Conservation (phyloP, 2,329 filamentous ascomycete genomes). For the Pseudopithomyces chartarum region DNA sequence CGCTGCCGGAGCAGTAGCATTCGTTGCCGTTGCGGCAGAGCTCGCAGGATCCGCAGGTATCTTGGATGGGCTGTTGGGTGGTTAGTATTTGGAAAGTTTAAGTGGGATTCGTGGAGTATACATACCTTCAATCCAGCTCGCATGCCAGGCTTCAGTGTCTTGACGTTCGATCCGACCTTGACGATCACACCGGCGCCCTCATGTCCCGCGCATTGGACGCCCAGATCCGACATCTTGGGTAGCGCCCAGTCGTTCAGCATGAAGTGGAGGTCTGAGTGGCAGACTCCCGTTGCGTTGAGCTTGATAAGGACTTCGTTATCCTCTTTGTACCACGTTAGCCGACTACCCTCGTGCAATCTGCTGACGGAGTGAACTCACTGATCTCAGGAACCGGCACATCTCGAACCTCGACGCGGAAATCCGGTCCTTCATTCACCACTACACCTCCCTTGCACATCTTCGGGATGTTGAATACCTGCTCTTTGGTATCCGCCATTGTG, state of each 20-base stretch:
- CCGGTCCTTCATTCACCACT: constrained; percentile 57
- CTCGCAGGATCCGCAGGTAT: constrained; percentile 46
- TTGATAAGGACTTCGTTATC: constrained; percentile 60
- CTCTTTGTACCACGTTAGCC: constrained; percentile 45
- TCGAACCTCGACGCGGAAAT: constrained; percentile 55
- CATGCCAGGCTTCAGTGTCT: constrained; percentile 51
- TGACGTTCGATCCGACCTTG: constrained; percentile 59
- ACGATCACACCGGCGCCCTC: constrained; percentile 62
- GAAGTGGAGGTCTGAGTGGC: constrained; percentile 62
- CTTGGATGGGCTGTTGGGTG: constrained; percentile 25
- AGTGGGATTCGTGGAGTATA: neutral
- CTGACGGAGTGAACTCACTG: constrained; percentile 32
- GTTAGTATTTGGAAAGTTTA: neutral
- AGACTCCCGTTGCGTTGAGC: constrained; percentile 63
- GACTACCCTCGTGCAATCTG: neutral
- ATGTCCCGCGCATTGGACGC: constrained; percentile 1
- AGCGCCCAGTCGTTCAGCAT: constrained; percentile 60
- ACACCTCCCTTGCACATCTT: constrained; percentile 59
- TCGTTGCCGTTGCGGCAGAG: constrained; percentile 59
- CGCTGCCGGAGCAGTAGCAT: constrained; percentile 55
- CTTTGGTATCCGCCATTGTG: constrained; percentile 33
- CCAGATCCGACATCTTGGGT: constrained; percentile 10
- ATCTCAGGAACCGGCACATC: constrained; percentile 55
- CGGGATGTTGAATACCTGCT: constrained; percentile 48
- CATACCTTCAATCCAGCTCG: constrained; percentile 43